Conservation (phyloP, 805 yeast species). For the Ogataea chonburiensis region DNA sequence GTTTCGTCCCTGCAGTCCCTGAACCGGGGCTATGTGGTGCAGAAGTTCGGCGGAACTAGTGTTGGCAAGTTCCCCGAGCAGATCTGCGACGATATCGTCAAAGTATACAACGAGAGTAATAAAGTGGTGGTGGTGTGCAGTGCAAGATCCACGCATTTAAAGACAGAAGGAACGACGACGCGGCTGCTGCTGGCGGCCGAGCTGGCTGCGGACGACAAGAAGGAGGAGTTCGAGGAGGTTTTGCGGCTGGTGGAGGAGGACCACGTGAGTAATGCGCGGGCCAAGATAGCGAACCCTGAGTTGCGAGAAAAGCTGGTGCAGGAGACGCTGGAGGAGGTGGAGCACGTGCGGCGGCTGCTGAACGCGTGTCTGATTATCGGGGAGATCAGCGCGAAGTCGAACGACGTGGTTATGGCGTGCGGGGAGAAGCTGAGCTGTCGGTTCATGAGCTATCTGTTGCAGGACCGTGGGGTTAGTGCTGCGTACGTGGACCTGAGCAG, state of each 20-base stretch:
- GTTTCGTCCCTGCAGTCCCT: constrained; percentile 23
- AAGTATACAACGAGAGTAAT: constrained; percentile 53
- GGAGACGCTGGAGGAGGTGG: constrained; percentile 65
- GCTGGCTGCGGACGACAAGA: constrained; percentile 58
- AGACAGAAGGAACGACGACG: constrained; percentile 94
- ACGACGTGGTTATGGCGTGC: constrained; percentile 85
- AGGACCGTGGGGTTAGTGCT: constrained; percentile 78
- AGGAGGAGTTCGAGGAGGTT: constrained; percentile 48
- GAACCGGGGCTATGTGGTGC: constrained; percentile 62
- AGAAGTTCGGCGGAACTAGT: constrained; percentile 96
- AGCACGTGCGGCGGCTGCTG: constrained; percentile 63
- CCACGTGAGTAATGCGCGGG: constrained; percentile 71
- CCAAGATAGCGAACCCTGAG: constrained; percentile 42
- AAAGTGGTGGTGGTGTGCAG: constrained; percentile 94
- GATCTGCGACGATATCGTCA: constrained; percentile 82
- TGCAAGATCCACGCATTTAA: constrained; percentile 88
- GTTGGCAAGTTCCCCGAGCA: constrained; percentile 91
- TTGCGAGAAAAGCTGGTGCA: constrained; percentile 53
- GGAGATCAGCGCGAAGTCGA: constrained; percentile 83
- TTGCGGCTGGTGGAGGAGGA: constrained; percentile 73
- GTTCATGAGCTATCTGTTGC: constrained; percentile 82
- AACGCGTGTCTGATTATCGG: constrained; percentile 90
- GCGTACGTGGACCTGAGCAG: constrained; percentile 75
- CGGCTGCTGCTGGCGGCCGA: constrained; percentile 85
- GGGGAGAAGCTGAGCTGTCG: constrained; percentile 93